phyloP scores from a whole-genome alignment of 2,329 filamentous ascomycete species.

The Colletotrichum tanaceti region DNA sequence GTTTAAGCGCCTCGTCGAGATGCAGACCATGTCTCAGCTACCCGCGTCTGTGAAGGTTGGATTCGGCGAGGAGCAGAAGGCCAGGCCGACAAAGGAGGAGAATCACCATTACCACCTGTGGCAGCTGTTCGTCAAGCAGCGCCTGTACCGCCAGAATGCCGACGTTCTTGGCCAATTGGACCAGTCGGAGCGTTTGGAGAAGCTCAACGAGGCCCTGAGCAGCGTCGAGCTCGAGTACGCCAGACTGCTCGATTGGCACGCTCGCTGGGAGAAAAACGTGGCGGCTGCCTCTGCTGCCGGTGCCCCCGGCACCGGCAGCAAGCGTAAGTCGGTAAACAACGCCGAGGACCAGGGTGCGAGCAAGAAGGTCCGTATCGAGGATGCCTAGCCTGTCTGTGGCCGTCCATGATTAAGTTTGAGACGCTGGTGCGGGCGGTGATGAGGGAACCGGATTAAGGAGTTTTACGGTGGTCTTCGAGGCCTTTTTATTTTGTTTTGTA shows the following conservation, averaged over 20 bases:
- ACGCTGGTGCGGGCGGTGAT: background rate
- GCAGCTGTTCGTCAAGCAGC: slow-evolving; percentile 80
- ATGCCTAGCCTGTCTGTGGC: slow-evolving; percentile 15
- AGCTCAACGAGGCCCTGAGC: slow-evolving; percentile 75
- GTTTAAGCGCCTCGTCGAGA: slow-evolving; percentile 79
- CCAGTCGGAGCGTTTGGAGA: slow-evolving; percentile 73
- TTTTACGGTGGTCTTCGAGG: slow-evolving; percentile 23
- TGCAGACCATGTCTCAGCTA: slow-evolving; percentile 75
- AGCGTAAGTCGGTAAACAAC: slow-evolving; percentile 58
- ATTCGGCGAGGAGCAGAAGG: slow-evolving; percentile 56
- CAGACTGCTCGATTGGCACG: slow-evolving; percentile 66
- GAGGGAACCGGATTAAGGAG: slow-evolving; percentile 19
- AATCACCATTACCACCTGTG: slow-evolving; percentile 76
- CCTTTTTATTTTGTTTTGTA: slow-evolving; percentile 9
- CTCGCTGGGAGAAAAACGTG: slow-evolving; percentile 52
- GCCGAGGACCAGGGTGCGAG: slow-evolving; percentile 46
- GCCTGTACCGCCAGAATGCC: slow-evolving; percentile 80
- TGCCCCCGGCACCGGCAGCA: slow-evolving; percentile 49
- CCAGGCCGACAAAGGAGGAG: slow-evolving; percentile 62
- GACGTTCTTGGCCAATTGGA: slow-evolving; percentile 78
- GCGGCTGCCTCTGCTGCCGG: slow-evolving; percentile 35
- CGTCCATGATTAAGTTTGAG: background rate
- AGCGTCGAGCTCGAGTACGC: slow-evolving; percentile 79
- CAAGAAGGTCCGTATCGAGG: slow-evolving; percentile 61
- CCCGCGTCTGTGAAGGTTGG: slow-evolving; percentile 67